Evolutionary conservation across 352 stramenopile species (phyloP).

Genomic region (Phytophthora tentaculata): DNA sequence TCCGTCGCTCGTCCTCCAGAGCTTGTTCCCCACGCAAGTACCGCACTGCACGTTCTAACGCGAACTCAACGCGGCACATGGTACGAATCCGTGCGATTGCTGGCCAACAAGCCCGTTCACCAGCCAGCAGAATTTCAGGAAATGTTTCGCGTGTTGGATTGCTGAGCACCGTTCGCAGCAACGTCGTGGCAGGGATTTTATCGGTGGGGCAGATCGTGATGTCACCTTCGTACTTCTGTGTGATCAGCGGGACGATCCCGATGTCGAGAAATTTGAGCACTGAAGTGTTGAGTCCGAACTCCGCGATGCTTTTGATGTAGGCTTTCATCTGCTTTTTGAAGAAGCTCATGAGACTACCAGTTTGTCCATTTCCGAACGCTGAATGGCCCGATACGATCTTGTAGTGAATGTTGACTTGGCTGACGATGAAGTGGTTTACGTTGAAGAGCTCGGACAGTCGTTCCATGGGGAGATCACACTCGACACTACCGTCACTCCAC

Average conservation of each 20-base stretch:
- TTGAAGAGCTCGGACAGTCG: conserved; percentile 97
- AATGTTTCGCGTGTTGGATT: conserved; percentile 82
- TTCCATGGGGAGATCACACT: conserved; percentile 97
- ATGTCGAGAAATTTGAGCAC: conserved; percentile 88
- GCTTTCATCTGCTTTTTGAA: conserved; percentile 95
- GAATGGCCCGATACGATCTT: conserved; percentile 85
- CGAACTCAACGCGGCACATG: conserved; percentile 97
- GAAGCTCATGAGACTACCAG: conserved; percentile 91
- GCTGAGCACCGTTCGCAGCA: conserved; percentile 78
- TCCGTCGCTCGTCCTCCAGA: conserved; percentile 75
- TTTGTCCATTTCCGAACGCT: conserved; percentile 76
- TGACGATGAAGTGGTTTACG: conserved; percentile 99
- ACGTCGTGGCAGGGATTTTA: conserved; percentile 85
- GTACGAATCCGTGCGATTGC: conserved; percentile 95
- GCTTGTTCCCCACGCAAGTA: conserved; percentile 85
- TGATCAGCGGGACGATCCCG: conserved; percentile 81
- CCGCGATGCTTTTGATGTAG: conserved; percentile 89
- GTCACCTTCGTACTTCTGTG: conserved; percentile 98
- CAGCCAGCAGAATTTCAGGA: conserved; percentile 80
- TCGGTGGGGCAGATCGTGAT: conserved; percentile 96
- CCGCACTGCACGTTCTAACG: conserved; percentile 91
- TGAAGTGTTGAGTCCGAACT: conserved; percentile 86
- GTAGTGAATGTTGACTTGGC: conserved; percentile 93
- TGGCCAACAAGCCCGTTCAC: conserved; percentile 93
- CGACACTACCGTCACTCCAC: conserved; percentile 95